phyloP scores from a whole-genome alignment of 768 basidiomycete genomes.

The Termitomyces sp. region DNA sequence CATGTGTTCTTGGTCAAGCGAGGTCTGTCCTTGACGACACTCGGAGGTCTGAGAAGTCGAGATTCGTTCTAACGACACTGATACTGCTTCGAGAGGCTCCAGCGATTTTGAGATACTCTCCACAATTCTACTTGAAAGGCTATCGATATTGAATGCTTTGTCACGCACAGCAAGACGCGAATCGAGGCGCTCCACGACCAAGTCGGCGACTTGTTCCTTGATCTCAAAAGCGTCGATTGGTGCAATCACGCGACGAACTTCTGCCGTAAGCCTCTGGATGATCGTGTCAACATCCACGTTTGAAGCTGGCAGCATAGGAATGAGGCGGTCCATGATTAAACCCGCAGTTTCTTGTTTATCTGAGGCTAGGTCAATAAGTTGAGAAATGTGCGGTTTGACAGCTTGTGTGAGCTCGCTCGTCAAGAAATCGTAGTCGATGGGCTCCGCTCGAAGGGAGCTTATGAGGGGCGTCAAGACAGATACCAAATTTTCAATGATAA shows the following conservation, averaged over 20 bases:
- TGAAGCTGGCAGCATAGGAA: conserved; percentile 54
- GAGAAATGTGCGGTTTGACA: conserved; percentile 84
- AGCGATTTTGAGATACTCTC: conserved; percentile 44
- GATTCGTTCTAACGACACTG: conserved; percentile 33
- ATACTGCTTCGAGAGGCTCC: conserved; percentile 33
- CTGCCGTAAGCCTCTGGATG: conserved; percentile 53
- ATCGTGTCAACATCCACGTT: conserved; percentile 50
- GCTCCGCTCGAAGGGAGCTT: conserved; percentile 53
- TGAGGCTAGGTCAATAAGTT: conserved; percentile 83
- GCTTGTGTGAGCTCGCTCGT: conserved; percentile 75
- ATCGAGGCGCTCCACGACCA: conserved; percentile 81
- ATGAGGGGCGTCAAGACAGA: conserved; percentile 54
- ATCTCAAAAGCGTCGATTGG: conserved; percentile 82
- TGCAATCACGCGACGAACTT: conserved; percentile 65
- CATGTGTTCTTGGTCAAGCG: conserved; percentile 34
- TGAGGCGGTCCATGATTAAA: conserved; percentile 68
- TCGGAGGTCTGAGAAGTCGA: conserved; percentile 35
- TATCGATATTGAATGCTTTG: conserved; percentile 58
- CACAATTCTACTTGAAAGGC: conserved; percentile 46
- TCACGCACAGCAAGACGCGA: conserved; percentile 77
- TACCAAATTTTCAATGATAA: conserved; percentile 56
- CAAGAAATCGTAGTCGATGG: conserved; percentile 73
- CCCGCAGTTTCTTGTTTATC: conserved; percentile 85
- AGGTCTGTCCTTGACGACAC: conserved; percentile 30
- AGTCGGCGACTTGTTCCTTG: conserved; percentile 84